Conservation (phyloP, 2,329 filamentous ascomycete genomes). For the Fusarium incarnatum region DNA sequence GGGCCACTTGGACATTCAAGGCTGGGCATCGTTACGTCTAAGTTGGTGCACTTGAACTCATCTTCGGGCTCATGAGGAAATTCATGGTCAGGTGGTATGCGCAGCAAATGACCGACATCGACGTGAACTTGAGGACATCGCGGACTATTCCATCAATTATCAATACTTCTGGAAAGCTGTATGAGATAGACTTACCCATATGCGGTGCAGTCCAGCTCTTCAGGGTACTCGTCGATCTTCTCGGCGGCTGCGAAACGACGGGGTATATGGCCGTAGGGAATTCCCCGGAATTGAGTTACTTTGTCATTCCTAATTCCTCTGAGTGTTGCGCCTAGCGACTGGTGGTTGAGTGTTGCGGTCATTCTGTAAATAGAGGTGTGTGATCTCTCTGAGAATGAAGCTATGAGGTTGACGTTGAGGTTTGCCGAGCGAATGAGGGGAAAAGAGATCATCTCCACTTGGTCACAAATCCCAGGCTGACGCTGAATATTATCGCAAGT, state of each 20-base stretch:
- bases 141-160: conserved; percentile 44
- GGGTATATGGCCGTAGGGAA: conserved; percentile 3
- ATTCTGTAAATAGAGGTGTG: neutral
- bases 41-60: conserved; percentile 58
- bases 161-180: rapidly evolving
- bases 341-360: neutral
- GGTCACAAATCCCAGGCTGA: neutral
- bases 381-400: neutral
- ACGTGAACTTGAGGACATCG: conserved; percentile 56
- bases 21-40: conserved; percentile 53
- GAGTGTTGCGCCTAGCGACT: rapidly evolving
- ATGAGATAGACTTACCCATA: neutral
- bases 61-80: conserved; percentile 50
- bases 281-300: conserved; percentile 17
- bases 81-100: conserved; percentile 51
- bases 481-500: no score
- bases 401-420: neutral
- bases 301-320: neutral
- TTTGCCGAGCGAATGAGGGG: neutral
- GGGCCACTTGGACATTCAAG: neutral
- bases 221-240: neutral
- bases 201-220: neutral
- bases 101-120: conserved; percentile 57
- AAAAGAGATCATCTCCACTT: neutral
- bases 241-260: conserved; percentile 4